Evolutionary conservation across 257 asterid species (phyloP).

Genomic region (Linaria vulgaris): DNA sequence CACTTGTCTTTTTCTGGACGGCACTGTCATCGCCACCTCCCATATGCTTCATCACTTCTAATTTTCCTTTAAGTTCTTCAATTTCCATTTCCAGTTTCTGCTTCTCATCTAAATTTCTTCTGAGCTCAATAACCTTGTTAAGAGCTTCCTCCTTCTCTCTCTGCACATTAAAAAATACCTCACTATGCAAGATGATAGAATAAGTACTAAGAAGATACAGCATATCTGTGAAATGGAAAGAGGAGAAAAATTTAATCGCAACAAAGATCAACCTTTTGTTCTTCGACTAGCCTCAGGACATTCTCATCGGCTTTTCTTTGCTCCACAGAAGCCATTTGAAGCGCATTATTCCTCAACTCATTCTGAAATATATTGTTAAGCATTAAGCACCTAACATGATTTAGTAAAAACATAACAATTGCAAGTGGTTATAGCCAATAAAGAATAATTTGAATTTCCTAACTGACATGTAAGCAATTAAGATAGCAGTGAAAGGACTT

Average conservation of each 20-base stretch:
- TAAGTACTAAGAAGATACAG: neutral
- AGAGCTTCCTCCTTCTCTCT: slow-evolving; percentile 66
- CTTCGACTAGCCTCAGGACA: slow-evolving; percentile 79
- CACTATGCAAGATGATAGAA: slow-evolving; percentile 17
- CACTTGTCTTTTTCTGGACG: slow-evolving; percentile 41
- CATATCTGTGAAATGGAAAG: slow-evolving; percentile 17
- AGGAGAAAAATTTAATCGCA: slow-evolving; percentile 18
- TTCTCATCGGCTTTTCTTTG: slow-evolving; percentile 74
- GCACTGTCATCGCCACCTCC: slow-evolving; percentile 55
- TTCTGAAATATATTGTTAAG: slow-evolving; percentile 45
- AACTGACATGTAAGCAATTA: slow-evolving; percentile 5
- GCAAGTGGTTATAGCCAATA: slow-evolving; percentile 1
- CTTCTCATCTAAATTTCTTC: slow-evolving; percentile 51
- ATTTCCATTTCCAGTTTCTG: slow-evolving; percentile 61
- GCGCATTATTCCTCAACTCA: slow-evolving; percentile 63
- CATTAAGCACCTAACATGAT: slow-evolving; percentile 15
- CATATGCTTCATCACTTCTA: slow-evolving; percentile 61
- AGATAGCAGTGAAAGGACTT: neutral
- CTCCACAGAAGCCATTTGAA: slow-evolving; percentile 79
- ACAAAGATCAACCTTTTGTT: slow-evolving; percentile 55
- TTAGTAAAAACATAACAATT: slow-evolving; percentile 10
- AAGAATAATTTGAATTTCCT: slow-evolving; percentile 12
- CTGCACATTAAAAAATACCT: slow-evolving; percentile 41
- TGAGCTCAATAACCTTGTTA: slow-evolving; percentile 52
- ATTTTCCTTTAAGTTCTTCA: slow-evolving; percentile 50